A percentile compares a stretch with the other conserved stretches of the same genome.
phyloP scores from a whole-genome alignment of 202 grass and related monocot species.

The Setaria italica region DNA sequence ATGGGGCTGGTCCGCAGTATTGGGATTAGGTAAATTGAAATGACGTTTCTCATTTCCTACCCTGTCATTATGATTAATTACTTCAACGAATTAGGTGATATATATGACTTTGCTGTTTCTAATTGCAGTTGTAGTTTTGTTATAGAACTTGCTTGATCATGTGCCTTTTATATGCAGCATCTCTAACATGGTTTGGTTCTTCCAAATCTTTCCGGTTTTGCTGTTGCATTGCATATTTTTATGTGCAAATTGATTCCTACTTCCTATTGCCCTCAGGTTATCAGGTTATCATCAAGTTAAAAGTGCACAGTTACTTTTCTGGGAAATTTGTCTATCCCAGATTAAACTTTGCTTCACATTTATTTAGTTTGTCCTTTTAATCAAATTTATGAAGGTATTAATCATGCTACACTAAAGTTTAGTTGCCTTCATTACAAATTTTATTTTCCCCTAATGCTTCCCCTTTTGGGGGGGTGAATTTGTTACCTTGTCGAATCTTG shows the following conservation, averaged over 20 bases:
- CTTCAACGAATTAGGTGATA: neutral
- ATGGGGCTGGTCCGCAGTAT: conserved; percentile 77
- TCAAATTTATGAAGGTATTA: neutral
- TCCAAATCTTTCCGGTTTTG: neutral
- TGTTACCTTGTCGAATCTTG: neutral
- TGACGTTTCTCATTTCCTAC: neutral
- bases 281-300: neutral
- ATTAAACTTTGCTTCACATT: neutral
- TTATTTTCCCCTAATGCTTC: neutral
- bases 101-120: neutral
- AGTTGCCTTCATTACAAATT: neutral
- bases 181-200: neutral
- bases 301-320: neutral
- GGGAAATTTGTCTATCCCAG: neutral
- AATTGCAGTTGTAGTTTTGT: neutral
- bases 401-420: neutral
- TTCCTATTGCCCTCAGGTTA: neutral
- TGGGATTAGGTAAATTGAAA: conserved; percentile 77
- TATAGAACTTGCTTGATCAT: neutral
- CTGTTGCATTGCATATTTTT: neutral
- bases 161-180: neutral
- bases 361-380: neutral
- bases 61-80: neutral
- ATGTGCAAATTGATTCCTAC: conserved; percentile 8
- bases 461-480: neutral